phyloP scores from a whole-genome alignment of 345 rosid genomes.

The Noccaea bulbosa region DNA sequence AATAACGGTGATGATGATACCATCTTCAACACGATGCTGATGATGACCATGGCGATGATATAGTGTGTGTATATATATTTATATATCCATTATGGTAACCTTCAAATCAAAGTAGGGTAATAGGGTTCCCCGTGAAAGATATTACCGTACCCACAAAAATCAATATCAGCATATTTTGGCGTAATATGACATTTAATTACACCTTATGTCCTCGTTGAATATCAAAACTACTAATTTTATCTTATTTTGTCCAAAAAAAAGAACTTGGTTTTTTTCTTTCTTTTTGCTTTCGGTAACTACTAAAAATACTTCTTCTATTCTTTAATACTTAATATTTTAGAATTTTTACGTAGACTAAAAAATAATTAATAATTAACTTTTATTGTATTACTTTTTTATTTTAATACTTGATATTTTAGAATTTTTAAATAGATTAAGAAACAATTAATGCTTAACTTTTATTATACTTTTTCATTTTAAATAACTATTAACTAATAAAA shows the following conservation, averaged over 20 bases:
- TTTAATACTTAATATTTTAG: too few relatives aligned
- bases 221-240: background rate
- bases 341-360: too few relatives aligned
- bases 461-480: too few relatives aligned
- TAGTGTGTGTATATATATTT: slow-evolving; percentile 9
- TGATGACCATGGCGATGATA: slow-evolving; percentile 33
- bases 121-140: slow-evolving; percentile 43
- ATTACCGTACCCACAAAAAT: slow-evolving; percentile 44
- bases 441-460: too few relatives aligned
- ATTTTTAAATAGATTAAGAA: too few relatives aligned
- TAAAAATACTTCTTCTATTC: too few relatives aligned
- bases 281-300: background rate
- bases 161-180: slow-evolving; percentile 34
- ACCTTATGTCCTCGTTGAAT: slow-evolving; percentile 16
- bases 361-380: too few relatives aligned
- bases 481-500: too few relatives aligned
- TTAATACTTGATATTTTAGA: too few relatives aligned
- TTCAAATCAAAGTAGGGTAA: slow-evolving; percentile 45
- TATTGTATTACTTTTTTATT: too few relatives aligned
- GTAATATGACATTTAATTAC: slow-evolving; percentile 36
- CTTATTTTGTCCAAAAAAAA: too few relatives aligned
- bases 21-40: slow-evolving; percentile 31
- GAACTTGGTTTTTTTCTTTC: background rate
- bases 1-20: slow-evolving; percentile 31
- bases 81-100: slow-evolving; percentile 30